Evolutionary conservation across 495 filamentous ascomycete genomes (phyloP), one percentile per base, ranked within the genome.

Genomic region (Aspergillus sparsus): DNA sequence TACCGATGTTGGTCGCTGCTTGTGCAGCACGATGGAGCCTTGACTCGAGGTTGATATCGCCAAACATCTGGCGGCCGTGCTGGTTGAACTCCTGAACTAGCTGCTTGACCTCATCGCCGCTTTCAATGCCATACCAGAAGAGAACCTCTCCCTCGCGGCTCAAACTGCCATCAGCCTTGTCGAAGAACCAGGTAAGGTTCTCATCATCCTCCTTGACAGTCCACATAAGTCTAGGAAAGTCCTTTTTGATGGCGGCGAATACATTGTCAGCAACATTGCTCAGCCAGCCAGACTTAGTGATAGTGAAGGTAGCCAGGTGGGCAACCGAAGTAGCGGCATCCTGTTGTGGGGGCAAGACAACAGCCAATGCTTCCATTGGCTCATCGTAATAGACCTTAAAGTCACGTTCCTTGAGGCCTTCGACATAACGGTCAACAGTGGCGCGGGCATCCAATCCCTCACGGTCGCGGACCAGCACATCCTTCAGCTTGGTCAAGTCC

Each of bases 161-260:
- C 59, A 97, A 79, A 74, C 90, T 96, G 49, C 95, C 95, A 60
- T 96, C 91, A 8, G 94, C 89, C 80, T 97, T 97, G 77, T 96
- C 93, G 62, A 95, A 97, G 80, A 98, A 98, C 94, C 94, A 98
- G 32, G 90, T 92, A 66, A 98, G 80, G 72, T 98, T 98, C 82
- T 98, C 95, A 62, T 98, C 94, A 61, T 94, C 90, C 66, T 92
- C 88, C 77, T 91, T 92, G 44, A 97, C 94, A n/a, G 92, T 96
- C 93, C 94, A 98, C 36, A 93, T 87, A 55, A 98, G 83, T 76
- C 88, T 92, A 61, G 90, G 86, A 71, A 91, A 90, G 67, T 97
- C 93, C 75, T 93, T 95, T 79, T 92, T 91, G 68, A 98, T 88
- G 55, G 88, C 85, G 51, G 89, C 87, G 72, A 98, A 97, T 52